Evolutionary conservation across 495 filamentous ascomycete species (phyloP), one percentile per base, ranked within the genome.

Genomic region (Sporormia fimetaria): DNA sequence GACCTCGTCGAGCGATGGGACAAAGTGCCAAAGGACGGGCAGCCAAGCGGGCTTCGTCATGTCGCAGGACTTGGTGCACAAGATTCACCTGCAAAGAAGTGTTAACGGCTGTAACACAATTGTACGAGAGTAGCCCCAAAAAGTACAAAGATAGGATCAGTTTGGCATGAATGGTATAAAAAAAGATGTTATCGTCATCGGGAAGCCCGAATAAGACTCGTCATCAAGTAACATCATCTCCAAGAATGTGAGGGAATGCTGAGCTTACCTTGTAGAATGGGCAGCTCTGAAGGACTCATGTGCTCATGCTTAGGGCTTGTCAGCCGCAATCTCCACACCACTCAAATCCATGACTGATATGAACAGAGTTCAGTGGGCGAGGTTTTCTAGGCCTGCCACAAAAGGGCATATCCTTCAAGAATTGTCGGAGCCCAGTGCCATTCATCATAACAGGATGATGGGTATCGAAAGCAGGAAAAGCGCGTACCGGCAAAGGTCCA

Each of bases 371-470:
- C 90, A 98, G 90, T 87, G 83, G 87, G 84, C 87, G 75, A 94
- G 87, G 90, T 94, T 98, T 98, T 94, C 88, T 94, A 95, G 85
- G 90, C 88, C 87, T 93, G 85, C 84, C 87, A 60, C 85, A 83
- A 84, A 75, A 70, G 74, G 86, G 85, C 84, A 68, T 90, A 66
- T 94, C 84, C 77, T 63, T 87, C 83, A 86, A 69, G 64, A 66
- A 64, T 66, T 43, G 64, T 96, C 88, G 85, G 87, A 94, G 90
- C 92, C 90, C 90, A 98, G 90, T 98, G 90, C 88, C 87, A 71
- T 84, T 93, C 87, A 95, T 98, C 88, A 84, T 81, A 55, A 18
- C 55, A 43, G 57, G 27, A 23, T 33, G 30, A 8, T 34, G 9
- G 26, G 15, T 18, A 15, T 33, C 14, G 45, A 18, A 34, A 30